A percentile compares a stretch with the other conserved stretches of the same genome.
phyloP scores from a whole-genome alignment of 306 rosid genomes.

The Rubus idaeus region DNA sequence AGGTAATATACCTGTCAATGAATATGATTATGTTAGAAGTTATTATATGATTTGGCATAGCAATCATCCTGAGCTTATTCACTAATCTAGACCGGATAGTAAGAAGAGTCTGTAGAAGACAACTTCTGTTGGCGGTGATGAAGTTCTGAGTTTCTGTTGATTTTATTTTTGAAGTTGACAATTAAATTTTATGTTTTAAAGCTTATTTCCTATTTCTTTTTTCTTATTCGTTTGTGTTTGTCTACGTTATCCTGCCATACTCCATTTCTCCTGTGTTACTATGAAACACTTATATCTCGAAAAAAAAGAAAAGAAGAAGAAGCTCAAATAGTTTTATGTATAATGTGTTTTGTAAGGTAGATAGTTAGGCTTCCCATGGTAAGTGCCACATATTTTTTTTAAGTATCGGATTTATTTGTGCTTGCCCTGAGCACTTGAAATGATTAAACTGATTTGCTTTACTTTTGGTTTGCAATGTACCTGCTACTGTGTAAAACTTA shows the following conservation, averaged over 20 bases:
- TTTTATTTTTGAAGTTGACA: neutral
- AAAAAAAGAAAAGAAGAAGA: neutral
- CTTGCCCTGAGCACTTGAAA: neutral
- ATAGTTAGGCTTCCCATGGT: neutral
- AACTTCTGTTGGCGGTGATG: neutral
- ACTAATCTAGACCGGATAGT: neutral
- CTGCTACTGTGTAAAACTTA: slow-evolving; percentile 20
- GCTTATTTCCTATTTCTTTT: neutral
- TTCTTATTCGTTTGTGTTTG: neutral
- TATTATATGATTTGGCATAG: neutral
- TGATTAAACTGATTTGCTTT: neutral
- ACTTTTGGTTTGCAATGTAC: neutral
- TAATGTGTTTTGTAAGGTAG: neutral
- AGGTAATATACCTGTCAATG: slow-evolving; percentile 51
- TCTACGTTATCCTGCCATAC: neutral
- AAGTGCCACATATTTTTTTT: neutral
- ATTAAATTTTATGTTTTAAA: neutral
- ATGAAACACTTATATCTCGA: neutral
- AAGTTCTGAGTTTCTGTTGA: neutral
- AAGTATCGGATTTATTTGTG: neutral
- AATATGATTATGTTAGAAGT: neutral
- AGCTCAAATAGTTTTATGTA: neutral
- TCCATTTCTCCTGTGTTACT: neutral
- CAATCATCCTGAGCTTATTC: neutral
- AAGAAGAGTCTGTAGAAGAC: neutral